Percentiles rank a stretch among this genome's conserved stretches.
phyloP scores from a whole-genome alignment of 768 basidiomycete species.

The Crepidotus variabilis region DNA sequence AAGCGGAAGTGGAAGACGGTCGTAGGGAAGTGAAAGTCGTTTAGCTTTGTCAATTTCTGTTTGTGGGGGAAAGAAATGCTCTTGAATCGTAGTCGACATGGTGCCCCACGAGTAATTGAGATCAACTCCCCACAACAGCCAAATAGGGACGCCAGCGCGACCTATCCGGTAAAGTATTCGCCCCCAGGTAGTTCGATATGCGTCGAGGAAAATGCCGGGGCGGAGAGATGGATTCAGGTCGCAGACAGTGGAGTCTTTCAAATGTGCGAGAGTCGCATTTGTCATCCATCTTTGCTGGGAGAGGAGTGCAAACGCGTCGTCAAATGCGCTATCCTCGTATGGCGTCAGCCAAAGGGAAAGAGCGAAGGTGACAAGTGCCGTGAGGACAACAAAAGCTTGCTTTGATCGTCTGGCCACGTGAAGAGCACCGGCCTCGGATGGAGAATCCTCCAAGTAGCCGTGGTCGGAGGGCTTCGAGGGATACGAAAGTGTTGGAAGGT shows the following conservation, averaged over 20 bases:
- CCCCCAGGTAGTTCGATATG: not conserved
- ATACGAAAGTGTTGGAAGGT: not conserved
- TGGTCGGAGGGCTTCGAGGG: not conserved
- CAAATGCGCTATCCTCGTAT: not conserved
- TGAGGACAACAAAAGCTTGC: not conserved
- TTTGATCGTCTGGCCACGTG: not conserved
- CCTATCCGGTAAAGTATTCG: not conserved
- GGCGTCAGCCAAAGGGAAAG: conserved; percentile 1
- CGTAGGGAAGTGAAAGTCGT: not conserved
- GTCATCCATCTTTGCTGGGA: not conserved
- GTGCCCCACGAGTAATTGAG: not conserved
- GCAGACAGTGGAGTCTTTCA: not conserved
- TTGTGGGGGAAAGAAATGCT: not conserved
- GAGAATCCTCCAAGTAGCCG: not conserved
- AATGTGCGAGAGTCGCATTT: not conserved
- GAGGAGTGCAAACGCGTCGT: not conserved
- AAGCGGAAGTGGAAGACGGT: not conserved
- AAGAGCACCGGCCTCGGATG: not conserved
- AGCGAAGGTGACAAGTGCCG: not conserved
- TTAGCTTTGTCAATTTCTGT: not conserved
- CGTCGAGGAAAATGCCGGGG: conserved; percentile 1
- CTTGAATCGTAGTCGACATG: not conserved
- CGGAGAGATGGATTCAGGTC: not conserved
- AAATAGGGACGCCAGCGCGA: not conserved
- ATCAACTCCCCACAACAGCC: conserved; percentile 1